Evolutionary conservation across 768 basidiomycete genomes (phyloP).

Genomic region (Cystobasidium onofrii): DNA sequence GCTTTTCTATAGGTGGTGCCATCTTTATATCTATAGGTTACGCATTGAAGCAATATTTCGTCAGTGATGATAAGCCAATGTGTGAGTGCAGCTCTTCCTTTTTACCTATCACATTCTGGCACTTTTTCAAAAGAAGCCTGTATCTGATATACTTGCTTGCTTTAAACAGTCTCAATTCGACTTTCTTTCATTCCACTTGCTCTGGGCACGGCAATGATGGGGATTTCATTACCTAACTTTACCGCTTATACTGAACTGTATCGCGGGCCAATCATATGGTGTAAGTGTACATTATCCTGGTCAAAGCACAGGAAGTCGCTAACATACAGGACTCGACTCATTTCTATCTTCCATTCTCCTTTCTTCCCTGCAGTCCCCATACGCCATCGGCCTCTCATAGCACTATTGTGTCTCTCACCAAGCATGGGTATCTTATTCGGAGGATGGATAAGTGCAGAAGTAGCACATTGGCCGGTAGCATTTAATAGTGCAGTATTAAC

Average conservation of each 20-base stretch:
- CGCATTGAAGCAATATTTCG: conserved; percentile 17
- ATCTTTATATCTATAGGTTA: conserved; percentile 9
- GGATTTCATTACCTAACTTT: conserved; percentile 29
- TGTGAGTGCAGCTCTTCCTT: background rate
- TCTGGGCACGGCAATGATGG: conserved; percentile 17
- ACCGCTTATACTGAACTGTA: conserved; percentile 27
- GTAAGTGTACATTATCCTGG: background rate
- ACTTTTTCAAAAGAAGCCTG: too few relatives aligned
- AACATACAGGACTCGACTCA: too few relatives aligned
- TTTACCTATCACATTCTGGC: background rate
- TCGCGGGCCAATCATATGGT: background rate
- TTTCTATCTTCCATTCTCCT: background rate
- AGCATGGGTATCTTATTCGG: conserved; percentile 24
- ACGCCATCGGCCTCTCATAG: background rate
- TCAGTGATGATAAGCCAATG: conserved; percentile 6
- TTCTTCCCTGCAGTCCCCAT: background rate
- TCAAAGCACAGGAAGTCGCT: too few relatives aligned
- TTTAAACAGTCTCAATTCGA: conserved; percentile 12
- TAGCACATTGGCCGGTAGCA: conserved; percentile 19
- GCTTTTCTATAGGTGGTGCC: conserved; percentile 2
- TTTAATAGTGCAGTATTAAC: conserved; percentile 26
- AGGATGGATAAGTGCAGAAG: conserved; percentile 22
- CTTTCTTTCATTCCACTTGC: conserved; percentile 17
- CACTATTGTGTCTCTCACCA: background rate
- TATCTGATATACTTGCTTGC: too few relatives aligned